Conservation (phyloP, 306 rosid genomes). For the Argentina anserina region DNA sequence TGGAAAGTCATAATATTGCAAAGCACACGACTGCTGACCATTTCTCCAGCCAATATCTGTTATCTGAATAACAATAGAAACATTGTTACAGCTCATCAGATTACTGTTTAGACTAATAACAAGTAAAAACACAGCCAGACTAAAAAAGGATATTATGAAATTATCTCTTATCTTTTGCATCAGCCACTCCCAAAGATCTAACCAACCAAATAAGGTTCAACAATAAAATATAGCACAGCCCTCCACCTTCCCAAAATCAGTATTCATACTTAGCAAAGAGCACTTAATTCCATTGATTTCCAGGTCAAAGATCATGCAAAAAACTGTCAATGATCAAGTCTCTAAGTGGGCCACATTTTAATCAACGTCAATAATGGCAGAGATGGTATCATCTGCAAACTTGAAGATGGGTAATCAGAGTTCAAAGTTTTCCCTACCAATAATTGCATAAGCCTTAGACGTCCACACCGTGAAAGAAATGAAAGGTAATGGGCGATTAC, state of each 20-base stretch:
- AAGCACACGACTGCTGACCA: constrained; percentile 12
- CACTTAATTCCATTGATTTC: not conserved
- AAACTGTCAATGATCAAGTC: not conserved
- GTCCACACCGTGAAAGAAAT: not conserved
- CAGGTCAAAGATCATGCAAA: not conserved
- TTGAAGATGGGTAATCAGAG: not conserved
- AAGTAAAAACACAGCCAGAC: not conserved
- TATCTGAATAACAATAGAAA: constrained; percentile 43
- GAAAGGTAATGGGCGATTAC: not conserved
- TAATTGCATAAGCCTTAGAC: too few species aligned
- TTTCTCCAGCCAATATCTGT: constrained; percentile 27
- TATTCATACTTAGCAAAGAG: not conserved
- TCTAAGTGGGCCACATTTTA: not conserved
- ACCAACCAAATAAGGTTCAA: not conserved
- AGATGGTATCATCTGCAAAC: not conserved
- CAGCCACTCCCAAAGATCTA: too few species aligned
- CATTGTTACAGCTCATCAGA: constrained; percentile 9
- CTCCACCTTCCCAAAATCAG: not conserved
- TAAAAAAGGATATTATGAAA: not conserved
- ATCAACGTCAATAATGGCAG: not conserved
- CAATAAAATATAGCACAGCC: not conserved
- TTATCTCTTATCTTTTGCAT: not conserved
- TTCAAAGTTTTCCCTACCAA: not conserved
- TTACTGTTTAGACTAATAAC: not conserved
- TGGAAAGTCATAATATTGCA: constrained; percentile 68